Base-by-base conservation (phyloP, 2,329 filamentous ascomycete species). In the Anthostomella pinea region DNA sequence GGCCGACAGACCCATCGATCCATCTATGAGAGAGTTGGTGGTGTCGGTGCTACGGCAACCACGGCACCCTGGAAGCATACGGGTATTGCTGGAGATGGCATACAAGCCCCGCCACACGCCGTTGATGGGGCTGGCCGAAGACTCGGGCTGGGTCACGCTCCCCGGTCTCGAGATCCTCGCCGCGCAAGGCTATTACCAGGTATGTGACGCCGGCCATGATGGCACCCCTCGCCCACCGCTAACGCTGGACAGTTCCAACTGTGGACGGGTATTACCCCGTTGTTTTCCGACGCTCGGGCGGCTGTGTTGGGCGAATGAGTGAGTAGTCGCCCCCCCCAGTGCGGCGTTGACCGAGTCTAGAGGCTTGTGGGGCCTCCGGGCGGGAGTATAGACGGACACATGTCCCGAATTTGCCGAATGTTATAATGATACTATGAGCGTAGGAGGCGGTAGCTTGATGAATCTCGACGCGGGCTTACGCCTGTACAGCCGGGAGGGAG, bases 41-140 rank as follows among this genome's bases (percentile, higher is more conserved):
- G 63, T 67, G 5, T 63, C 70, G 11, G 54, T 80, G 21, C 57
- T 81, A n/a, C 65, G 68, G 39, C 62, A 62, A 59, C 51, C 46
- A 60, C 54, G 43, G 54, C 36, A 52, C 58, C 55, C 46, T 39
- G 38, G 16, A 33, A 63, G 63, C 5, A 65, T 64, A 17, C 75
- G 77, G 14, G 77, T 93, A 9, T 65, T 97, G 43, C 67, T 97
- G 3, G 93, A 98, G 63, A 95, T 98, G 90, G 91, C 93, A 2
- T 98, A 98, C 64, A 94, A 91, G 64, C 93, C 93, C 14, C 71
- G 77, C 0, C 75, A 86, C 34, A 98, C 93, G 4, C 78, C 83
- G 6, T 65, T 95, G 49, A 96, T 97, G 81, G 76, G 85, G 58
- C 68, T 96, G 58, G 91, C 90, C 3, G 73, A 81, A 52, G 77